A percentile compares a stretch with the other conserved stretches of the same genome.
Evolutionary conservation across 805 yeast species (phyloP).

Genomic region (Sugiyamaella floridensis): DNA sequence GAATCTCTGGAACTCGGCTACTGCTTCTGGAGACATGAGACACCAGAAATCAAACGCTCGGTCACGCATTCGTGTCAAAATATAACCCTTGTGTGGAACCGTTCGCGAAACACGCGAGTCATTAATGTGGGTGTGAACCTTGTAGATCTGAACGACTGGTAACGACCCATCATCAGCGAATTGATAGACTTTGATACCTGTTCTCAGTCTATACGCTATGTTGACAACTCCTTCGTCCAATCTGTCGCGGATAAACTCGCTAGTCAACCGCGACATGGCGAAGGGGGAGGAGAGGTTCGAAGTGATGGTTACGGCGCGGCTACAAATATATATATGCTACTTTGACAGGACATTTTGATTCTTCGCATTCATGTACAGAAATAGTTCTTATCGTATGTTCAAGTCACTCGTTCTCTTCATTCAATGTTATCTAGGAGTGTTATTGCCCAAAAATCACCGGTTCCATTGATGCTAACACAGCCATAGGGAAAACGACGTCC

Average conservation of each 20-base stretch:
- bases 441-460: neutral
- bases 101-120: neutral
- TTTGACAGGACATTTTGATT: too few relatives aligned
- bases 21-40: neutral
- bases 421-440: neutral
- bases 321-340: too few relatives aligned
- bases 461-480: neutral
- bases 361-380: neutral
- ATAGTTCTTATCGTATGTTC: neutral
- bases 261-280: neutral
- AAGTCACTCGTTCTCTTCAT: neutral
- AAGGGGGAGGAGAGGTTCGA: neutral
- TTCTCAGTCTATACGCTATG: neutral
- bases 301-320: neutral
- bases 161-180: neutral
- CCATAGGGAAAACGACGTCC: neutral
- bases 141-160: neutral
- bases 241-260: neutral
- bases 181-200: neutral
- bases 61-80: conserved; percentile 5
- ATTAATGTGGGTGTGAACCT: neutral
- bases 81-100: conserved; percentile 2
- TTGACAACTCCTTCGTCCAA: neutral
- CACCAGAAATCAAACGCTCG: conserved; percentile 2
- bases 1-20: neutral